A percentile compares a stretch with the other conserved stretches of the same genome.
Conservation (phyloP, 2,329 filamentous ascomycete genomes). For the Trichoderma oligosporum region DNA sequence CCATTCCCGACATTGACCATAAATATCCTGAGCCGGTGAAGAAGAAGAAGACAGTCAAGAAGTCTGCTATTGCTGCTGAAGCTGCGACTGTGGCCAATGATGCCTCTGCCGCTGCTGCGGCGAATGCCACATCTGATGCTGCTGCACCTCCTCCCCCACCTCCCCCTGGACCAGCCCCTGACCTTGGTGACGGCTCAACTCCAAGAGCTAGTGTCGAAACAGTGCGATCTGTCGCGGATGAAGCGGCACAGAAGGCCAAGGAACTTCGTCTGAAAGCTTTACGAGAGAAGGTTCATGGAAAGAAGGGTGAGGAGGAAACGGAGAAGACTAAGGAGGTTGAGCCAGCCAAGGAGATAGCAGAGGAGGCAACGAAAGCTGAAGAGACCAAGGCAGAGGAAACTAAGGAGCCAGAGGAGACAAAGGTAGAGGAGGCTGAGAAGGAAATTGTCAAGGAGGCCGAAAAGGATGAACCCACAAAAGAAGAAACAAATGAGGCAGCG, state of each 20-base stretch:
- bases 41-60: constrained; percentile 27
- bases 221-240: constrained; percentile 56
- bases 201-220: constrained; percentile 9
- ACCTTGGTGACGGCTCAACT: constrained; percentile 24
- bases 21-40: constrained; percentile 44
- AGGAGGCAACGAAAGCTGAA: constrained; percentile 6
- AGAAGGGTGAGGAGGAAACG: constrained; percentile 21
- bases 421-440: constrained; percentile 2
- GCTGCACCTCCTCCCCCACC: constrained; percentile 27
- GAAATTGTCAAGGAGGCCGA: constrained; percentile 20
- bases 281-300: constrained; percentile 52
- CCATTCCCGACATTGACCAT: constrained; percentile 53
- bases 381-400: constrained; percentile 19
- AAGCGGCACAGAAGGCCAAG: constrained; percentile 63
- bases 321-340: constrained; percentile 20
- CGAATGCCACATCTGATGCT: constrained; percentile 24
- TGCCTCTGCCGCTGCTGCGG: constrained; percentile 21
- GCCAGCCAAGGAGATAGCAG: not conserved
- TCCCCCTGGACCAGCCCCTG: constrained; percentile 24
- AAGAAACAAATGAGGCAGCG: too few species aligned
- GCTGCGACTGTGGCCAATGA: constrained; percentile 27
- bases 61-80: constrained; percentile 24
- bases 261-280: constrained; percentile 52
- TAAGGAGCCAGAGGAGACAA: constrained; percentile 13
- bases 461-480: too few species aligned